Percentiles rank a stretch among this genome's conserved stretches.
These are phyloP conservation scores for Geum urbanum DNA, from an alignment of 306 rosid genomes.

Conservation along the genomic window DNA sequence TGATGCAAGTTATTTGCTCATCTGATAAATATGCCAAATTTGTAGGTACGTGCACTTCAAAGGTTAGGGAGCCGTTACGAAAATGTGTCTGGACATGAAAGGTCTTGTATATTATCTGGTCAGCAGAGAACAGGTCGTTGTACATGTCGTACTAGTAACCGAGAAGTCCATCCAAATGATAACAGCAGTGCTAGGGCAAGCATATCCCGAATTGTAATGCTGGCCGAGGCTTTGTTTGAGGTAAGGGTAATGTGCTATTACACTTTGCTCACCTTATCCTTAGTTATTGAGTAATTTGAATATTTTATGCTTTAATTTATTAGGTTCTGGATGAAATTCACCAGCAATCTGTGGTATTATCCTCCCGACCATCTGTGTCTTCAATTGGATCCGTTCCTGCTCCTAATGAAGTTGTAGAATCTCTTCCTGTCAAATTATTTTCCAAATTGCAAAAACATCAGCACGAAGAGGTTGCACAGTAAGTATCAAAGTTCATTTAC, in stretches of 20 bases:
- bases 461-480: slow-evolving; percentile 86
- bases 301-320: slow-evolving; percentile 53
- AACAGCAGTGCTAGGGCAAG: slow-evolving; percentile 90
- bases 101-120: slow-evolving; percentile 85
- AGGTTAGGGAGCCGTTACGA: slow-evolving; percentile 93
- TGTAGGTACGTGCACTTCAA: slow-evolving; percentile 98
- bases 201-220: slow-evolving; percentile 96
- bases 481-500: slow-evolving; percentile 34
- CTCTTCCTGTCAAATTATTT: slow-evolving; percentile 82
- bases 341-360: slow-evolving; percentile 97
- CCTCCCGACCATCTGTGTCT: slow-evolving; percentile 91
- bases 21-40: slow-evolving; percentile 15
- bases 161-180: slow-evolving; percentile 52
- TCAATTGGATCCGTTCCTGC: slow-evolving; percentile 98
- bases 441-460: slow-evolving; percentile 67
- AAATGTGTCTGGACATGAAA: slow-evolving; percentile 90
- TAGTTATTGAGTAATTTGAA: slow-evolving; percentile 49
- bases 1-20: not conserved
- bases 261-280: slow-evolving; percentile 22
- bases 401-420: slow-evolving; percentile 86
- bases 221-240: slow-evolving; percentile 99
- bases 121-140: slow-evolving; percentile 90
- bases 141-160: slow-evolving; percentile 59
- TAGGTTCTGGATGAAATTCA: slow-evolving; percentile 99
- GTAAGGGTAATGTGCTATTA: slow-evolving; percentile 37